phyloP scores from a whole-genome alignment of 1,284 basidiomycete species.

The Laetiporus sulphureus region DNA sequence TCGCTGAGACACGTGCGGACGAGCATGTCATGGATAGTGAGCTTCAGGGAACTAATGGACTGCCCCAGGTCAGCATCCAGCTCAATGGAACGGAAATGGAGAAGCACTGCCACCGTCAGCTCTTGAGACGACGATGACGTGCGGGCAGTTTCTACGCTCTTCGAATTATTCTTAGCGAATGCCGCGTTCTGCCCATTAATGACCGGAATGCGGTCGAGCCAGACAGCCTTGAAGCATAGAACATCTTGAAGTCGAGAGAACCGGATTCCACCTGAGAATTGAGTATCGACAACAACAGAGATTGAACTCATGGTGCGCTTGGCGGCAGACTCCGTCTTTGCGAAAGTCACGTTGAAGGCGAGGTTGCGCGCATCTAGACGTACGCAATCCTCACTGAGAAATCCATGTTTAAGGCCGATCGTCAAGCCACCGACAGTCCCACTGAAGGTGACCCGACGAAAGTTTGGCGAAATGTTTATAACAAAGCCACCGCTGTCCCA shows the following conservation, averaged over 20 bases:
- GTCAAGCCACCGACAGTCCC: slow-evolving; percentile 78
- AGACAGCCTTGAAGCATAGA: slow-evolving; percentile 85
- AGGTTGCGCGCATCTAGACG: slow-evolving; percentile 72
- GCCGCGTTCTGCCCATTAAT: slow-evolving; percentile 40
- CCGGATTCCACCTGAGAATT: slow-evolving; percentile 65
- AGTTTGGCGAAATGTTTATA: slow-evolving; percentile 67
- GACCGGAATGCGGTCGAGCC: slow-evolving; percentile 79
- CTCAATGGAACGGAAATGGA: slow-evolving; percentile 67
- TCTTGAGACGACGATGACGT: slow-evolving; percentile 33
- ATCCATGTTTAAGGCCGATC: slow-evolving; percentile 73
- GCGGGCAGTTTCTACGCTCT: slow-evolving; percentile 5
- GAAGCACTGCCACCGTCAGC: slow-evolving; percentile 52
- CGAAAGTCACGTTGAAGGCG: slow-evolving; percentile 62
- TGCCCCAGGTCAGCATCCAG: slow-evolving; percentile 76
- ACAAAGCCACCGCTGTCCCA: slow-evolving; percentile 93
- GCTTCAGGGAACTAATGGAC: slow-evolving; percentile 56
- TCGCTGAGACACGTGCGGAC: slow-evolving; percentile 59
- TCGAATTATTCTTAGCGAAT: slow-evolving; percentile 11
- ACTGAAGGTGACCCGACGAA: slow-evolving; percentile 63
- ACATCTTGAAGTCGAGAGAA: slow-evolving; percentile 83
- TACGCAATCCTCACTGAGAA: slow-evolving; percentile 74
- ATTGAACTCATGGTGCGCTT: slow-evolving; percentile 46
- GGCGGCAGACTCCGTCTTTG: slow-evolving; percentile 36
- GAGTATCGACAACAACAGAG: slow-evolving; percentile 69
- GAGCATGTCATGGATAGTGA: slow-evolving; percentile 57